These are phyloP conservation scores for Zygnema circumcarinatum DNA, from an alignment of 139 green algal species.

Conservation along the genomic window DNA sequence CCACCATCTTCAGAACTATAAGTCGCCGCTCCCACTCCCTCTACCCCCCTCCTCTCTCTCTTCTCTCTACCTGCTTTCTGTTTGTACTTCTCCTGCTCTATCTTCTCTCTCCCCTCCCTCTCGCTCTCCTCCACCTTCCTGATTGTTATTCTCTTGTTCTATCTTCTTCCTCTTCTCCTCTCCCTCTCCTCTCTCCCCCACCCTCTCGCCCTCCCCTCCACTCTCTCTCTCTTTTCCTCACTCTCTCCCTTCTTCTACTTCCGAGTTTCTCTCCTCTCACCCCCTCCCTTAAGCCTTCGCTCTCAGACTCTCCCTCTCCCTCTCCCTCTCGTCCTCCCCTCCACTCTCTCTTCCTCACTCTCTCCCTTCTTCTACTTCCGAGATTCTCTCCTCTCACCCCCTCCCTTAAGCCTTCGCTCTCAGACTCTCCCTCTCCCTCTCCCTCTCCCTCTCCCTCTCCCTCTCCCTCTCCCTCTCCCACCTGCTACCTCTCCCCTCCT, in stretches of 20 bases:
- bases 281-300: too few species aligned
- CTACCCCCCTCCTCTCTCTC: not conserved
- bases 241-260: too few species aligned
- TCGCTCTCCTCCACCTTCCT: too few species aligned
- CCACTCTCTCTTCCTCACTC: too few species aligned
- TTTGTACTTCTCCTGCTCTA: not conserved
- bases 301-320: too few species aligned
- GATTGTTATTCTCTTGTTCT: too few species aligned
- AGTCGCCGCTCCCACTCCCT: not conserved
- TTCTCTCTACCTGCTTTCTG: not conserved
- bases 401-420: too few species aligned
- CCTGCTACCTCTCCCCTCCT: conserved; percentile 11
- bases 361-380: too few species aligned
- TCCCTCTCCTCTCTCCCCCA: not conserved
- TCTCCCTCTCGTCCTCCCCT: too few species aligned
- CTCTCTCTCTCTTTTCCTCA: conserved; percentile 24
- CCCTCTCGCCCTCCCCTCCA: not conserved
- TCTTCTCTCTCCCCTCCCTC: not conserved
- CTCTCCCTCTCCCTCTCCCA: conserved; percentile 26
- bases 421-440: conserved; percentile 28
- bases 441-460: conserved; percentile 16
- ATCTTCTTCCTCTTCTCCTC: not conserved
- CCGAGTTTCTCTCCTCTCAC: too few species aligned
- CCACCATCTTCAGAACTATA: too few species aligned
- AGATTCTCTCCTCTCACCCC: too few species aligned